These are phyloP conservation scores for Apiospora arundinis DNA, from an alignment of 2,329 filamentous ascomycete species.

Conservation along the genomic window DNA sequence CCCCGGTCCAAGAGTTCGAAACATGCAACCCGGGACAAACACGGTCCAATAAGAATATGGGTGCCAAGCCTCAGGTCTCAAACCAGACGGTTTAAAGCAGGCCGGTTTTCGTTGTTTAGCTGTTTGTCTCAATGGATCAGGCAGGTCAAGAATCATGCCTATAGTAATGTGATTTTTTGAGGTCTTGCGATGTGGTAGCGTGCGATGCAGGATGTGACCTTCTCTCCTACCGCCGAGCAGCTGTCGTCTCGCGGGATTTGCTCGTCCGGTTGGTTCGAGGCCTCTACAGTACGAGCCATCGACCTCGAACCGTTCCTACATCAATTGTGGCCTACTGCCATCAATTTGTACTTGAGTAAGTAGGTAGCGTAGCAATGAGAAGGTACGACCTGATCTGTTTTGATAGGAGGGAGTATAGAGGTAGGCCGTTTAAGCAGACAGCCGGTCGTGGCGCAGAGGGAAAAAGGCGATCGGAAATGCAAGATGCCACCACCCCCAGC, in stretches of 20 bases:
- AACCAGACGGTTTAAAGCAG: constrained; percentile 6
- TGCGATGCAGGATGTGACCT: no score
- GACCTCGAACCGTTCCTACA: no score
- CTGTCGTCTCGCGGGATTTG: no score
- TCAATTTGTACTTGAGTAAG: background rate
- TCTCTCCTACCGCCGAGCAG: no score
- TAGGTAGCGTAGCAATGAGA: background rate
- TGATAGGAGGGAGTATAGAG: background rate
- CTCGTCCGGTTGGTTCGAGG: no score
- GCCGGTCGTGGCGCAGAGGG: background rate
- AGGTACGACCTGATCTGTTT: background rate
- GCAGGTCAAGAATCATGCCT: background rate
- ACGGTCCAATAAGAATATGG: background rate
- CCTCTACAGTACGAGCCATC: no score
- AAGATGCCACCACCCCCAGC: background rate
- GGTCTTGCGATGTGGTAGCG: no score
- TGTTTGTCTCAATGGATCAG: background rate
- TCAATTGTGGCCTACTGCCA: no score
- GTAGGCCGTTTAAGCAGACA: background rate
- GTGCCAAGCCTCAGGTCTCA: background rate
- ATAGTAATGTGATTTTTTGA: no score
- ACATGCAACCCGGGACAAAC: background rate
- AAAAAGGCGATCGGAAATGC: background rate
- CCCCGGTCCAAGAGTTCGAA: constrained; percentile 17
- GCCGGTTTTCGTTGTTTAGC: background rate